Evolutionary conservation across 805 yeast species (phyloP), one percentile per base, ranked within the genome.

Genomic region (Saccharomyces eubayanus): DNA sequence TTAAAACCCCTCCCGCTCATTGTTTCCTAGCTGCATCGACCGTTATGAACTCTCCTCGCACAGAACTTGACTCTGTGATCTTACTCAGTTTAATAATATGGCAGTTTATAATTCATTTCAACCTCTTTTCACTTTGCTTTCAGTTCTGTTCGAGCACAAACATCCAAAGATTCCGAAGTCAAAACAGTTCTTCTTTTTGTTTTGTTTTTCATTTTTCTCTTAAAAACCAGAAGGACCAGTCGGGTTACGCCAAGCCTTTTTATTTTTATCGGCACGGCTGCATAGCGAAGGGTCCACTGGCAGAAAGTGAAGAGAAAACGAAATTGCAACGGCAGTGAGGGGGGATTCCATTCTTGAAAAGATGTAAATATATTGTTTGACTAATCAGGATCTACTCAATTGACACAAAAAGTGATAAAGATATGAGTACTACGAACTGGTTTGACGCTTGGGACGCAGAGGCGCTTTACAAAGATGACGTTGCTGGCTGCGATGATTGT

Each of bases 361-460:
- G 12, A 36, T 10, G 21, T 36, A 9, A 6, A 36, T 16, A 16
- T 3, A 16, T 3, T 16, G 2, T 16, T 21, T 16, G 20, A 9
- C 43, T 6, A 12, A 11, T 16, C 8, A 3, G 8, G 20, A 16
- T 11, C 24, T 36, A 4, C 12, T 36, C 43, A 36, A 36, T 36
- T 36, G 11, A 36, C 8, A 36, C 9, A 36, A 36, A 3, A 6
- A n/a, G 3, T 3, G 16, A 27, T 11, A 27, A 3, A 14, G 28
- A 6, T 28, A 27, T 28, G 31, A n/a, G 12, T 47, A 6, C 30
- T 27, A 31, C 41, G 9, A 43, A 51, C 6, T 62, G 67, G 68
- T 65, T 58, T 47, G 64, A 62, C 45, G 55, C 52, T 8, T 67
- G 71, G 71, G 59, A 64, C 31, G 47, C 65, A 8, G 55, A 60